Evolutionary conservation across 1,284 basidiomycete species (phyloP).

Genomic region (Rhodotorula sp.): DNA sequence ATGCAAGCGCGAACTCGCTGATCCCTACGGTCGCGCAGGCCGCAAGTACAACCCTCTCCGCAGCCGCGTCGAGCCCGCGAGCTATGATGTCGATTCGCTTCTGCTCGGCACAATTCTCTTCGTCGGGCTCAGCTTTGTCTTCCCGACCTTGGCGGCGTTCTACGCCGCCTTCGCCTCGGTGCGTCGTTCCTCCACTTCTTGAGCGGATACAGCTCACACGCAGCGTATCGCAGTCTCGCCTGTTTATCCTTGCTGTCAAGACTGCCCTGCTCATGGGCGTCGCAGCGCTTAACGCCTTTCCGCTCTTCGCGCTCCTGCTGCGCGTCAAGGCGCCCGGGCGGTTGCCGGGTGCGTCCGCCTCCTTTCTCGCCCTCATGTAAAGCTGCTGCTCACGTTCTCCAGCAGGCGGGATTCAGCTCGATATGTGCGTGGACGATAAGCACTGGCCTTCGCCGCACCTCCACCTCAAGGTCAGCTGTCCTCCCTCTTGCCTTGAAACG

Average conservation of each 20-base stretch:
- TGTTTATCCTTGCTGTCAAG: slow-evolving; percentile 60
- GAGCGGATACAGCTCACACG: not conserved
- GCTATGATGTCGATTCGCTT: slow-evolving; percentile 90
- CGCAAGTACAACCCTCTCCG: slow-evolving; percentile 83
- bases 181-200: slow-evolving; percentile 44
- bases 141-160: slow-evolving; percentile 86
- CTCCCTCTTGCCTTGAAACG: too few relatives aligned
- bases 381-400: not conserved
- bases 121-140: slow-evolving; percentile 84
- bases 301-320: slow-evolving; percentile 83
- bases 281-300: slow-evolving; percentile 84
- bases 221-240: not conserved
- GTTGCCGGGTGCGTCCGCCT: slow-evolving; percentile 64
- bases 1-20: not conserved
- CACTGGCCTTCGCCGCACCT: slow-evolving; percentile 1
- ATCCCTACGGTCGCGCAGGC: slow-evolving; percentile 58
- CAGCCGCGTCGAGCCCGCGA: slow-evolving; percentile 79
- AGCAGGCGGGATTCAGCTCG: slow-evolving; percentile 3
- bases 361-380: fast-evolving
- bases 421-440: not conserved
- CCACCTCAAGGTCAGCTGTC: slow-evolving; percentile 19
- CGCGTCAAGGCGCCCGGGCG: slow-evolving; percentile 81
- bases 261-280: slow-evolving; percentile 66
- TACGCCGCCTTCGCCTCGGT: slow-evolving; percentile 78
- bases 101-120: slow-evolving; percentile 93